Base-by-base conservation (phyloP, 495 filamentous ascomycete species). In the Tuber melanosporum region DNA sequence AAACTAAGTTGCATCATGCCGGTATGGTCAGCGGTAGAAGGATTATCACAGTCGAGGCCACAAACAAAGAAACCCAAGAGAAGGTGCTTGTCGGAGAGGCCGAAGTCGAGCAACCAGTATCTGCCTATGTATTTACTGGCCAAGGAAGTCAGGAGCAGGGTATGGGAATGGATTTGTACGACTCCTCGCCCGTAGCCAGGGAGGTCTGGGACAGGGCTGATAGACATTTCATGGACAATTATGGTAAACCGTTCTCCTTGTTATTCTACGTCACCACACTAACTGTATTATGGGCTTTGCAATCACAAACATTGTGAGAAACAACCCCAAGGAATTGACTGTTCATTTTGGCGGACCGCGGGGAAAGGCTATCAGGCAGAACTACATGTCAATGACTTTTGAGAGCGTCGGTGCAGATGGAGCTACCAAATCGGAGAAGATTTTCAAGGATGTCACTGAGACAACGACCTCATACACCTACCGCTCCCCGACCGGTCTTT, bases 381-480 rank as follows among this genome's bases (percentile, higher is more conserved):
- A 98, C 85, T 99, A 99, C 88, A 98, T 98, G 94, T 90, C 94
- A 44, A 99, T 99, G 95, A 98, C 96, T 76, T 98, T 98, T 86
- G 96, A 99, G 86, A 93, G 94, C 8, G 93, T 99, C 49, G 91
- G 91, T 70, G 87, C 92, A 10, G 95, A 99, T 83, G 95, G 95
- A 14, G 89, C 89, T 8, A 92, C 95, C 86, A 98, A 97, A 85
- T 97, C 96, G 2, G 95, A 99, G 87, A 97, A 95, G 86, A 98
- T 99, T 83, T 99, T 99, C 90, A 98, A 98, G 87, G 94, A 95
- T 79, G 92, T 98, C 75, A 88, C 92, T 80, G 95, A 98, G 85
- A 91, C 87, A 82, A 98, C 95, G 0, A 91, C 92, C 2, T 97
- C 93, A 0, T 98, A 98, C 87, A 98, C 95, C 20, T 98, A 98